Conservation (phyloP, 257 asterid species). For the Plantago ovata region DNA sequence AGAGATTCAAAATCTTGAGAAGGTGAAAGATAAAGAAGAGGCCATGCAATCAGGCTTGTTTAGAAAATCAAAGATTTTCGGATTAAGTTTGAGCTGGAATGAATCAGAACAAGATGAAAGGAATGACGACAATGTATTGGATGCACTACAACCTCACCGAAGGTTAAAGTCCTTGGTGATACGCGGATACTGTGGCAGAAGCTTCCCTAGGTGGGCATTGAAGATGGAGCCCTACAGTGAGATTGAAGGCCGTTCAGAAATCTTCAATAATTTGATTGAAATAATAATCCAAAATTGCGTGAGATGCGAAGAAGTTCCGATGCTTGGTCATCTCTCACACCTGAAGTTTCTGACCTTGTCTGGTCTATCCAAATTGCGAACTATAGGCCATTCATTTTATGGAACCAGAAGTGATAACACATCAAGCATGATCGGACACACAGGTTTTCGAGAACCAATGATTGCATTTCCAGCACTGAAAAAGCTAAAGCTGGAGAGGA, state of each 20-base stretch:
- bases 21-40: conserved; percentile 21
- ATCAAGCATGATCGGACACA: too few relatives aligned
- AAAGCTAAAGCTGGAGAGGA: too few relatives aligned
- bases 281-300: background rate
- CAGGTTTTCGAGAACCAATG: too few relatives aligned
- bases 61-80: conserved; percentile 9
- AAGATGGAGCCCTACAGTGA: background rate
- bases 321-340: conserved; percentile 27
- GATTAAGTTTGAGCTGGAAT: conserved; percentile 19
- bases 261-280: conserved; percentile 4
- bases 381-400: background rate
- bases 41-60: conserved; percentile 25
- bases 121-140: conserved; percentile 22
- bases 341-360: background rate
- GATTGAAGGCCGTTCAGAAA: too few relatives aligned
- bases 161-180: conserved; percentile 4
- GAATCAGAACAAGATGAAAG: background rate
- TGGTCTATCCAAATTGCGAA: background rate
- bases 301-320: too few relatives aligned
- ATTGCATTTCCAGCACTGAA: too few relatives aligned
- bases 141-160: conserved; percentile 31
- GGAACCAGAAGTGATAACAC: too few relatives aligned
- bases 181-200: conserved; percentile 1
- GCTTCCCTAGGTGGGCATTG: conserved; percentile 20
- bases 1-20: too few relatives aligned